These are phyloP conservation scores for Coemansia sp. DNA, from an alignment of 371 early-diverging fungal species.

Conservation along the genomic window DNA sequence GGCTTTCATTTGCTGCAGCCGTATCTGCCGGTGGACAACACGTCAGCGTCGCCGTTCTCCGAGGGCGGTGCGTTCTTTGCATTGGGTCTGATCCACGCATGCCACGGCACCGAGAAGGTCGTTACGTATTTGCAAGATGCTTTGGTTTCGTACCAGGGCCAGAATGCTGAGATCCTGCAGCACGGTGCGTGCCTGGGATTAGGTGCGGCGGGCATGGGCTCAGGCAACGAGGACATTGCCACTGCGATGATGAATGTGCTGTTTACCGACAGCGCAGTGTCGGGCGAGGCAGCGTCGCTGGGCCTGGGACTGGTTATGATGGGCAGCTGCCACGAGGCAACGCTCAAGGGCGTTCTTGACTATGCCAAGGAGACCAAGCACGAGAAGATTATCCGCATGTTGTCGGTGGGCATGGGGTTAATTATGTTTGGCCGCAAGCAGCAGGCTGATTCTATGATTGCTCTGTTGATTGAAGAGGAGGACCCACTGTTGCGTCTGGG, in stretches of 20 bases:
- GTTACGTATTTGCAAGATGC: constrained; percentile 79
- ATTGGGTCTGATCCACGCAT: constrained; percentile 96
- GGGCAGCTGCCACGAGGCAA: constrained; percentile 81
- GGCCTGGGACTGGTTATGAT: constrained; percentile 98
- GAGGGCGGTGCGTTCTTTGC: constrained; percentile 99
- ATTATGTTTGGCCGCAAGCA: constrained; percentile 96
- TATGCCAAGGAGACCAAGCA: constrained; percentile 97
- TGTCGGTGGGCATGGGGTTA: constrained; percentile 90
- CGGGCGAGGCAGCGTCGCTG: constrained; percentile 97
- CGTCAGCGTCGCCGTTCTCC: constrained; percentile 79
- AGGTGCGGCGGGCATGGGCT: constrained; percentile 96
- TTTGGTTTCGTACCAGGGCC: constrained; percentile 62
- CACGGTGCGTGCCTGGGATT: constrained; percentile 98
- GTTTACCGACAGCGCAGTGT: constrained; percentile 92
- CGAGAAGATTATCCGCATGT: constrained; percentile 96
- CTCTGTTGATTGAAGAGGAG: constrained; percentile 82
- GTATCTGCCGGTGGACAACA: constrained; percentile 92
- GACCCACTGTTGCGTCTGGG: constrained; percentile 94
- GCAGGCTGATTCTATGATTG: constrained; percentile 85
- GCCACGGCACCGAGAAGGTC: constrained; percentile 77
- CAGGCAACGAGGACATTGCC: constrained; percentile 77
- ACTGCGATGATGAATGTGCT: constrained; percentile 84
- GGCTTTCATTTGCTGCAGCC: constrained; percentile 82
- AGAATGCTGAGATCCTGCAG: constrained; percentile 88
- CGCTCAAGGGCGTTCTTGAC: constrained; percentile 90